Evolutionary conservation across 495 filamentous ascomycete species (phyloP), one percentile per base, ranked within the genome.

Genomic region (Aspergillus indologenus): DNA sequence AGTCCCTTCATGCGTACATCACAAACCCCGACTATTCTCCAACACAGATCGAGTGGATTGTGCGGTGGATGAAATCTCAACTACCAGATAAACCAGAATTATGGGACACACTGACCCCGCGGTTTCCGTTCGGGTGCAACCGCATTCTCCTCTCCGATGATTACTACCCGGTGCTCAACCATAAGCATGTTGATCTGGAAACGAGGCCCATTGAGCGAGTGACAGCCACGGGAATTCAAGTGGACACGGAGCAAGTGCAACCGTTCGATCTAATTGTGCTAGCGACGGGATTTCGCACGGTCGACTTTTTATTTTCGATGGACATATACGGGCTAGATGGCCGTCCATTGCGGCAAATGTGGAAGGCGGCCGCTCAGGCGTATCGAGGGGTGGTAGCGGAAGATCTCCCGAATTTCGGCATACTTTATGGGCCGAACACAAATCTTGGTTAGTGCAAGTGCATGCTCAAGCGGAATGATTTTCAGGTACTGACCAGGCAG

Each of bases 371-470:
- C 2, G 77, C 81, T 0, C 65, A 26, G 7, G 79, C 81, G 1
- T 79, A 76, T 31, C 68, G 76, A 15, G 82, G 83, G 9, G 72
- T 78, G 0, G 75, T 72, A 0, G 75, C 83, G 1, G 72, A 77
- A 26, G 71, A 72, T 19, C 62, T 85, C 43, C 81, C 81, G 4
- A 85, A 85, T 58, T 85, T 85, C 58, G 76, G 74, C 24, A 83
- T 85, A 75, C 71, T 84, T 19, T 83, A 83, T 61, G 80, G 80
- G 2, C 82, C 82, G 3, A 84, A 84, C 49, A 85, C 80, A 5
- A 85, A 83, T 45, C 72, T 86, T 18, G 76, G 74, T 68, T 15
- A 40, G 34, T 8, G 22, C n/a, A n/a, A 68, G 68, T 65, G 6
- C 3, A 29, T 54, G n/a, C 14, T 12, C 4, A 2, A 14, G 11